phyloP scores from a whole-genome alignment of 2,329 filamentous ascomycete species.

The Magnaporthales sp. region DNA sequence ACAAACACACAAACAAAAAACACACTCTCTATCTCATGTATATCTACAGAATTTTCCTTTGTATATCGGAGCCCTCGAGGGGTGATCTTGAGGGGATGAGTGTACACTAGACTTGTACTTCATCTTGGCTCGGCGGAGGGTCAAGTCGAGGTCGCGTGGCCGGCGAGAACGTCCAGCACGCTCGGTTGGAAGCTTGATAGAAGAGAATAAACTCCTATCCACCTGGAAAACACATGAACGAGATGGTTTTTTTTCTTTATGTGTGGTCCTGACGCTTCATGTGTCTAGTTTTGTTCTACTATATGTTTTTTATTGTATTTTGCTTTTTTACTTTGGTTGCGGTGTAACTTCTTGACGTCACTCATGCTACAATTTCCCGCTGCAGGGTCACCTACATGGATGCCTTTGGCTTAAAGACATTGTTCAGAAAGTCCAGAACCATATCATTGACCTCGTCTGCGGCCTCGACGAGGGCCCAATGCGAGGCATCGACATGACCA shows the following conservation, averaged over 20 bases:
- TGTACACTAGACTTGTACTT: background rate
- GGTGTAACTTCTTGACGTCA: background rate
- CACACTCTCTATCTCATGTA: background rate
- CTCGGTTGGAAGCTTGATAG: conserved; percentile 1
- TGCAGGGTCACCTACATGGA: conserved; percentile 21
- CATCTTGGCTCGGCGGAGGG: background rate
- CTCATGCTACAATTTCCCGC: background rate
- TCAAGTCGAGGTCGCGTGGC: conserved; percentile 1
- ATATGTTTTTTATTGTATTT: background rate
- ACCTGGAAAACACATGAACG: background rate
- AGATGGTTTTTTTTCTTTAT: background rate
- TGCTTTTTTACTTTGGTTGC: background rate
- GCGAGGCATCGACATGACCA: conserved; percentile 57
- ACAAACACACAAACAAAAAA: background rate
- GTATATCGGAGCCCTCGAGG: background rate
- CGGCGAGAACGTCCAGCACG: conserved; percentile 1
- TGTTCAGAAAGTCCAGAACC: conserved; percentile 59
- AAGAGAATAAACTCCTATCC: conserved; percentile 1
- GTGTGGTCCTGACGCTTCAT: background rate
- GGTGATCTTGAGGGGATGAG: background rate
- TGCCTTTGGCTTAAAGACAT: conserved; percentile 30
- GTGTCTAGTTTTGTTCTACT: background rate
- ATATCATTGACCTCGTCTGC: conserved; percentile 61
- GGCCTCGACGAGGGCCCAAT: conserved; percentile 79
- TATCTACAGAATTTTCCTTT: background rate